Evolutionary conservation across 768 basidiomycete species (phyloP), one percentile per base, ranked within the genome.

Genomic region (Russula abietina): DNA sequence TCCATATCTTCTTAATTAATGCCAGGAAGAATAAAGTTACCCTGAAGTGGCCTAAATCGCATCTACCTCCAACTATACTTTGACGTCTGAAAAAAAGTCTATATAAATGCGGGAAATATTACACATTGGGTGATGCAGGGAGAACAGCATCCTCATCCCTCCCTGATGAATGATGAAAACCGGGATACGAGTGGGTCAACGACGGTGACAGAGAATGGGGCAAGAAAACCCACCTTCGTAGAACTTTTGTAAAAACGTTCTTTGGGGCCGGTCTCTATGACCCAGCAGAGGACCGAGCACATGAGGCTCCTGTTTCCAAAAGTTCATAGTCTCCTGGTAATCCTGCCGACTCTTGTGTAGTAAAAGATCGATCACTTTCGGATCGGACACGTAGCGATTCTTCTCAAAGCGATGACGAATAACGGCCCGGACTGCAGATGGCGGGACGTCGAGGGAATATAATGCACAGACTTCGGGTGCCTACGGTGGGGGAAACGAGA

Each of bases 291-390:
- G 81, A 3, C 89, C 90, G 73, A 86, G 74, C 33, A 93, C 77
- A 70, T 93, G 91, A 64, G 91, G 88, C 48, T 79, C 81, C 78
- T 91, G 89, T 71, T 94, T 94, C 94, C 94, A 98, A 69, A 82
- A 83, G 72, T 98, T 98, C 80, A 97, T 79, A 57, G 88, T 88
- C 80, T 98, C 96, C 79, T 98, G 96, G 71, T 85, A 91, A 68
- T 98, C 93, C 76, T 86, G 88, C 66, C 85, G 79, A 57, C 83
- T 80, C 79, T 98, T 98, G 71, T 88, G 81, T 45, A 97, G 71
- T 69, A 98, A 79, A 50, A 96, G 77, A 73, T 99, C 93, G 72
- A 98, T 84, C 26, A 89, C 84, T 59, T 85, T 83, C 30, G 82
- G 76, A 76, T 98, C 92, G 50, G 86, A 84, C 43, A 97, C 85